phyloP scores from a whole-genome alignment of 129 eudicot species.

The Gnaphalium uliginosum region DNA sequence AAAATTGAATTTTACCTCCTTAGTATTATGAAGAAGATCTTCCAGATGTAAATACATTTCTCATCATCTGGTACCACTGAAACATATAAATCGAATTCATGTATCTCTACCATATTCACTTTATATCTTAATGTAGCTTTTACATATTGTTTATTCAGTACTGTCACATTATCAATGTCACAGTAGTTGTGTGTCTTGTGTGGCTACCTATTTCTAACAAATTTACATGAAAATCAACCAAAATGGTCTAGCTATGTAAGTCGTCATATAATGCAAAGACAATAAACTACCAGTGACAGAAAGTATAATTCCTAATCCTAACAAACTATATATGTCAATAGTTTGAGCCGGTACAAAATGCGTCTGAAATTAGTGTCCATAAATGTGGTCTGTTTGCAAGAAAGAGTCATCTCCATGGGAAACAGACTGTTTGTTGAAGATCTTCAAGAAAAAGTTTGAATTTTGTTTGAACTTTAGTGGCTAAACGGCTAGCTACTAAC shows the following conservation, averaged over 20 bases:
- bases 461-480: too few relatives aligned
- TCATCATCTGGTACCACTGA: constrained; percentile 21
- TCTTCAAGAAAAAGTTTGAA: neutral
- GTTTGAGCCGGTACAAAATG: neutral
- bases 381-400: neutral
- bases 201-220: neutral
- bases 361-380: neutral
- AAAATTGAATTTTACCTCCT: constrained; percentile 27
- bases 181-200: neutral
- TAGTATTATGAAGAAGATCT: constrained; percentile 33
- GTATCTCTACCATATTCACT: neutral
- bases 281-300: neutral
- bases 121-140: neutral
- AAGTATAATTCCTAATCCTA: too few relatives aligned
- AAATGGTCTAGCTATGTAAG: too few relatives aligned
- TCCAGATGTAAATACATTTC: constrained; percentile 38
- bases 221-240: neutral
- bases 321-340: too few relatives aligned
- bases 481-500: too few relatives aligned
- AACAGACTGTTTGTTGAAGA: neutral
- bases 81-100: neutral
- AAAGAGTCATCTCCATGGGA: too few relatives aligned
- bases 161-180: too few relatives aligned
- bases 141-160: neutral
- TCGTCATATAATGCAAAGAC: neutral